A percentile compares a stretch with the other conserved stretches of the same genome.
These are phyloP conservation scores for Medicago arabica DNA, from an alignment of 306 rosid species.

Conservation along the genomic window DNA sequence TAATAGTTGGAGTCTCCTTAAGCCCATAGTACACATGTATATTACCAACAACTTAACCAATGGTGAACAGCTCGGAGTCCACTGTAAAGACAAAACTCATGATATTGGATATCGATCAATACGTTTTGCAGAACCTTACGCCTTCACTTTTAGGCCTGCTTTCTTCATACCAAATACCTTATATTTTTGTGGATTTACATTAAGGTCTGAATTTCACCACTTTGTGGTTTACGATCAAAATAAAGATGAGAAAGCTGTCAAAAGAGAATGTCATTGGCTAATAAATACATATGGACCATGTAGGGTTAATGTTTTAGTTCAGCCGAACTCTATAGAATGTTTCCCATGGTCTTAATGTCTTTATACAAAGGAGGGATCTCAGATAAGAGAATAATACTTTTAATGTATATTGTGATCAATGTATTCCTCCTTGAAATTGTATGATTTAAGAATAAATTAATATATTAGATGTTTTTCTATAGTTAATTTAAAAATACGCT, in stretches of 20 bases:
- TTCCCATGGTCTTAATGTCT: too few relatives aligned
- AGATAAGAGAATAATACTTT: too few relatives aligned
- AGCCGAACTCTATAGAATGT: too few relatives aligned
- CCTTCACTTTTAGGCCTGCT: neutral
- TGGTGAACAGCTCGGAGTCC: neutral
- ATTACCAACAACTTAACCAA: neutral
- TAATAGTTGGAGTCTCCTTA: neutral
- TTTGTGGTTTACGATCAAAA: conserved; percentile 6
- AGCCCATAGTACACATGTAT: neutral
- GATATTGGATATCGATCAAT: neutral
- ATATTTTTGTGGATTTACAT: neutral
- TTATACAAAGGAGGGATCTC: too few relatives aligned
- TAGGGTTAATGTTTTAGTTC: too few relatives aligned
- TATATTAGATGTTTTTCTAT: too few relatives aligned
- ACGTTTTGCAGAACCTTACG: neutral
- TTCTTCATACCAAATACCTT: neutral
- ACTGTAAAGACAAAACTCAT: neutral
- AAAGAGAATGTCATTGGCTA: neutral
- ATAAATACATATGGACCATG: too few relatives aligned
- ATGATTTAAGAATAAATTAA: too few relatives aligned
- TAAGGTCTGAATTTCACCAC: neutral
- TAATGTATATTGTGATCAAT: too few relatives aligned
- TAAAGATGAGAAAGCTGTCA: neutral
- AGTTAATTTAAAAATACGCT: too few relatives aligned
- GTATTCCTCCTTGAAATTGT: too few relatives aligned